Conservation (phyloP, 1,284 basidiomycete genomes). For the Malassezia furfur region DNA sequence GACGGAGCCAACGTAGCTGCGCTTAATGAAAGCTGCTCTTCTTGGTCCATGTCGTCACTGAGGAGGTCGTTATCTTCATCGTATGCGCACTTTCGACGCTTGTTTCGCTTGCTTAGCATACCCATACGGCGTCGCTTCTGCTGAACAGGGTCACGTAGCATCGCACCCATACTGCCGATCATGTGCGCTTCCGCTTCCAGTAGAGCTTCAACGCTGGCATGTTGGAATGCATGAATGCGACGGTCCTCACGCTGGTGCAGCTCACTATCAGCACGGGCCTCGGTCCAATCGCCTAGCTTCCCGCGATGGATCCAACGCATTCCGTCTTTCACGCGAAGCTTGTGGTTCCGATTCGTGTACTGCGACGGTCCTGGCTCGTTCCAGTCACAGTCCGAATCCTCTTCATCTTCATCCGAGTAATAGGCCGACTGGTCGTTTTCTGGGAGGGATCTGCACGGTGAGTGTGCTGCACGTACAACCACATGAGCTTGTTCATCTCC, state of each 20-base stretch:
- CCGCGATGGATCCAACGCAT: conserved; percentile 39
- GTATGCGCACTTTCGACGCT: not conserved
- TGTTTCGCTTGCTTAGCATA: not conserved
- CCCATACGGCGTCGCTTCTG: not conserved
- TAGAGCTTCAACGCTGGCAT: conserved; percentile 32
- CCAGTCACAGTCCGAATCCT: not conserved
- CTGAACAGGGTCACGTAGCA: not conserved
- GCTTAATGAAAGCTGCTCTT: not conserved
- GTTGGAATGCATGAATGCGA: conserved; percentile 29
- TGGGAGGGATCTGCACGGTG: conserved; percentile 7
- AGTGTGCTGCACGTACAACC: conserved; percentile 10
- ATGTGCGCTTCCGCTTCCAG: conserved; percentile 14
- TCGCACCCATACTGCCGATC: conserved; percentile 8
- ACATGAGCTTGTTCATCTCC: conserved; percentile 11
- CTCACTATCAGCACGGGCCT: conserved; percentile 39
- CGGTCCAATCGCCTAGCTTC: conserved; percentile 42
- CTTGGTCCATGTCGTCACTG: not conserved
- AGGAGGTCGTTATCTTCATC: conserved; percentile 2
- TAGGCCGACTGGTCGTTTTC: conserved; percentile 14
- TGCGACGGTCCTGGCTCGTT: conserved; percentile 6
- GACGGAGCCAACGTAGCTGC: conserved; percentile 31
- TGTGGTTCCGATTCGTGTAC: conserved; percentile 41
- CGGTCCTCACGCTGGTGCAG: conserved; percentile 26
- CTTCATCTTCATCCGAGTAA: conserved; percentile 13
- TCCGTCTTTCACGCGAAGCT: conserved; percentile 32